Evolutionary conservation across 139 green algal genomes (phyloP), one percentile per base, ranked within the genome.

Genomic region (Picochlorum sp.): DNA sequence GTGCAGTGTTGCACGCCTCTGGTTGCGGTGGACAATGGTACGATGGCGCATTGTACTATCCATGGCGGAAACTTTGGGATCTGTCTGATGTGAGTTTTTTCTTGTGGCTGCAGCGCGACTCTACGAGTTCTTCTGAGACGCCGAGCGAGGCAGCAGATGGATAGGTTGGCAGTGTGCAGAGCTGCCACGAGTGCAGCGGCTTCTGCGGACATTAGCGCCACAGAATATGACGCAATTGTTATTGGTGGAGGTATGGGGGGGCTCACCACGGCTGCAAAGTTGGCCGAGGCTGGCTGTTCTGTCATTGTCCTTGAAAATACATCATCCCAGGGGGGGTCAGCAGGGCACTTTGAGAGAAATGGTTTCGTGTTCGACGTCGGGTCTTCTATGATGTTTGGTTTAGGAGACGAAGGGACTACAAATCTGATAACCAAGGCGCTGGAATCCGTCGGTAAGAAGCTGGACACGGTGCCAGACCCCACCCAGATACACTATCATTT

Each of bases 351-450:
- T 72, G 81, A 94, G 63, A 72, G 89, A 4, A 75, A 96, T 49
- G 92, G 92, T 52, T 98, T 89, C 79, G 92, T 72, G 13, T 98
- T 98, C 77, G 92, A 98, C 68, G 92, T 98, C 7, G 87, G 56
- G 15, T 87, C 76, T 15, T 90, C 77, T 65, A 97, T 98, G 90
- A 98, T 98, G 92, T 98, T 98, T 81, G 92, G 92, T 20, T 84
- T 98, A 47, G 91, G 90, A 15, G 62, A 88, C 11, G 47, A 88
- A 63, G 92, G 92, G 54, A 94, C 81, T 60, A 96, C 93, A 63
- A 98, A 98, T 78, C 82, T 98, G 10, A 89, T 98, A 49, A 98
- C 92, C n/a, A 74, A 83, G 11, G 88, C 85, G 4, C 77, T 98
- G 31, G 82, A 78, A 28, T 65, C 75, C 2, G 90, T 96, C 16